Base-by-base conservation (phyloP, 495 filamentous ascomycete species). In the Neurospora sp. region DNA sequence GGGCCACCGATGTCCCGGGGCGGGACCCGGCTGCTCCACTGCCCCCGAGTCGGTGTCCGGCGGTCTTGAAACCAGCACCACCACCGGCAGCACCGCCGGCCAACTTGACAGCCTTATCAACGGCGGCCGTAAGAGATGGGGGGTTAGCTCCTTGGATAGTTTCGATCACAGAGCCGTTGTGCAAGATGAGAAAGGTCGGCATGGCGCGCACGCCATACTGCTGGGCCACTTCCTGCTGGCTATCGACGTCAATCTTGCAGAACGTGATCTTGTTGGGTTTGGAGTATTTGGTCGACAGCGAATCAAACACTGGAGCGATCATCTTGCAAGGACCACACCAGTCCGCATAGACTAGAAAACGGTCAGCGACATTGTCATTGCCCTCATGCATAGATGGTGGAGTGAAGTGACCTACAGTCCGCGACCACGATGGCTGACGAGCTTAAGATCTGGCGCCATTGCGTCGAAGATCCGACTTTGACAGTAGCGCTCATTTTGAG, bases 141-240 rank as follows among this genome's bases (percentile, higher is more conserved):
- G 88, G 87, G 83, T 97, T 89, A 40, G 94, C 94, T 78, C 96
- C 96, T 73, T 86, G 85, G 72, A 98, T 88, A 39, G 90, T 93
- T 61, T 91, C 85, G 72, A 89, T 87, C 70, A 91, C 88, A 72
- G 87, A 84, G 73, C 91, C 89, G 76, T 89, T 88, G 81, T 94
- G 91, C 84, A 98, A 91, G 74, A 97, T 87, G 72, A 97, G 86
- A 84, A 98, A 97, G 68, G 94, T 97, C 1, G 94, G 94, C 88
- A 93, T 90, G 37, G 90, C 91, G 75, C 80, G 78, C 45, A 91
- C 85, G 70, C 82, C 78, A 76, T 90, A 89, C 73, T 81, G 77
- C 59, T 82, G 76, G 12, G 89, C 85, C 53, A 91, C 82, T n/a
- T 87, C 84, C 61, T 83, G 78, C 72, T 87, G 87, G 70, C 75